Percentiles rank a stretch among this genome's conserved stretches.
phyloP scores from a whole-genome alignment of 495 filamentous ascomycete genomes.

The Tuber brumale region DNA sequence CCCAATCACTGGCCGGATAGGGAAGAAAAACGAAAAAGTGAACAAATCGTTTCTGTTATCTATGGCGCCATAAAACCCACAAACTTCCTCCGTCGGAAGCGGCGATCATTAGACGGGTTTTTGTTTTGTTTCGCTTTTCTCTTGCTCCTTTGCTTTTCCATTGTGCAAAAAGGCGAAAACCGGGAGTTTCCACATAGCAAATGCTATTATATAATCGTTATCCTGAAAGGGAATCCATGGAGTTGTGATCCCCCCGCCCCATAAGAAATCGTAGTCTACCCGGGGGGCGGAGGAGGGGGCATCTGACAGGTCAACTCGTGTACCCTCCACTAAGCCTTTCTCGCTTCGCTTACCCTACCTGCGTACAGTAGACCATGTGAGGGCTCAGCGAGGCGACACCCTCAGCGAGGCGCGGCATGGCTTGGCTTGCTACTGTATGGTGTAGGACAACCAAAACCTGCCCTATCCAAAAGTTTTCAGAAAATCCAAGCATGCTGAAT shows the following conservation, averaged over 20 bases:
- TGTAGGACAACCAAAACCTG: no score
- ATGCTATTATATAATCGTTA: conserved; percentile 28
- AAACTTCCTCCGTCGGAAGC: background rate
- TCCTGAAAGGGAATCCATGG: conserved; percentile 12
- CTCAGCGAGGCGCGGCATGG: no score
- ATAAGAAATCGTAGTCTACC: background rate
- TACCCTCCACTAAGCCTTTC: conserved; percentile 12
- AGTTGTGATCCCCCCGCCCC: conserved; percentile 17
- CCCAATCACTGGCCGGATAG: background rate
- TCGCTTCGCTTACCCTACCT: conserved; percentile 15
- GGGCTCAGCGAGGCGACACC: no score
- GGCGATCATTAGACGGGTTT: background rate
- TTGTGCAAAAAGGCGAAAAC: conserved; percentile 15
- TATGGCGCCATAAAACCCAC: background rate
- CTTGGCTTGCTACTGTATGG: no score
- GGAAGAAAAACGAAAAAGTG: background rate
- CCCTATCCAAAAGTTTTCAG: no score
- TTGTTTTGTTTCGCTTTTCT: background rate
- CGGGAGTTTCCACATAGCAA: conserved; percentile 15
- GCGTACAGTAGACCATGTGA: no score
- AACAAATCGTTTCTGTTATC: background rate
- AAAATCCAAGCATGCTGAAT: no score
- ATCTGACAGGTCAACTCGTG: conserved; percentile 38
- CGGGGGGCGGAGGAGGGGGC: conserved; percentile 8
- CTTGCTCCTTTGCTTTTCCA: background rate